These are phyloP conservation scores for Venturia pyrina DNA, from an alignment of 2,329 filamentous ascomycete genomes.

Conservation along the genomic window DNA sequence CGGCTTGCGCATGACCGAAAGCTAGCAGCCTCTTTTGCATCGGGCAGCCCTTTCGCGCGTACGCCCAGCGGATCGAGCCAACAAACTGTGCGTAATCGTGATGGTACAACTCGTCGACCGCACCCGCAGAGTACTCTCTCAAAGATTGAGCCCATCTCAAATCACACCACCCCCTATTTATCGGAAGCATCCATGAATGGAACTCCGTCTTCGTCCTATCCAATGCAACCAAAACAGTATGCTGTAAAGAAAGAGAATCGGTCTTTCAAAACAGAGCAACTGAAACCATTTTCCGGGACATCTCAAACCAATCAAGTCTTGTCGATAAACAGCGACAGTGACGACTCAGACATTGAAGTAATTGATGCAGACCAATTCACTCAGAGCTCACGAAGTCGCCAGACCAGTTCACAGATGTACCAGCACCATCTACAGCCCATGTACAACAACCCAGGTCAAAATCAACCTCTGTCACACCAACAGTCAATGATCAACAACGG, in stretches of 20 bases:
- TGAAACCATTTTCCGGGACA: not conserved
- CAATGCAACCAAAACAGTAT: not conserved
- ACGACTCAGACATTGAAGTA: constrained; percentile 4
- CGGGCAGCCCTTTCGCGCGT: not conserved
- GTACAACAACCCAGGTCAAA: not conserved
- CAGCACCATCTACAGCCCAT: not conserved
- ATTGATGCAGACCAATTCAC: constrained; percentile 2
- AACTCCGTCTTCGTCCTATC: not conserved
- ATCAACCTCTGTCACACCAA: not conserved
- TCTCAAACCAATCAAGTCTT: not conserved
- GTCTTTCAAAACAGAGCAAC: not conserved
- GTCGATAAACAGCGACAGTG: constrained; percentile 3
- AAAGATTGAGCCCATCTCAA: not conserved
- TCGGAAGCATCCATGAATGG: not conserved
- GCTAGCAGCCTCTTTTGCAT: not conserved
- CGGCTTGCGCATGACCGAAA: not conserved
- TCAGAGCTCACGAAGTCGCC: not conserved
- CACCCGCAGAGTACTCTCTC: not conserved
- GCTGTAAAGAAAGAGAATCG: not conserved
- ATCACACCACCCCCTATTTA: not conserved
- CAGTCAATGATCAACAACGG: not conserved
- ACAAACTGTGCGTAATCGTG: not conserved
- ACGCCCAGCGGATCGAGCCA: not conserved
- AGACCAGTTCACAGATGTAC: not conserved
- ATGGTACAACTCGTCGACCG: not conserved